A percentile compares a stretch with the other conserved stretches of the same genome.
These are phyloP conservation scores for Solidago caesia DNA, from an alignment of 129 eudicot genomes.

Conservation along the genomic window DNA sequence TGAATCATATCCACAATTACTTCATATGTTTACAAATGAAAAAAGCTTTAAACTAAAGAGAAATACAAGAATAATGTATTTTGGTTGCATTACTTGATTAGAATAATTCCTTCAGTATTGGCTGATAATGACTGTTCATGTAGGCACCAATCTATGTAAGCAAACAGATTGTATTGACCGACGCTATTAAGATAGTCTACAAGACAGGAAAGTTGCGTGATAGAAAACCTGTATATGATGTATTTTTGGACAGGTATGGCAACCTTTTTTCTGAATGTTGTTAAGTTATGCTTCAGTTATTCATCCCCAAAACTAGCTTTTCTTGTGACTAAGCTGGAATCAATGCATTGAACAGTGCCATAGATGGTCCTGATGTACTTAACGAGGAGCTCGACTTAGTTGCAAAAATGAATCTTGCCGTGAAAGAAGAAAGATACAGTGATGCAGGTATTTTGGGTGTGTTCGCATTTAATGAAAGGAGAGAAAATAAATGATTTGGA, in stretches of 20 bases:
- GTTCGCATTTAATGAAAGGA: neutral
- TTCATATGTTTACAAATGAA: neutral
- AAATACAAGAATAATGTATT: neutral
- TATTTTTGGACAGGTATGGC: conserved; percentile 56
- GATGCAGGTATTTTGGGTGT: conserved; percentile 56
- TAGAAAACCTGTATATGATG: conserved; percentile 54
- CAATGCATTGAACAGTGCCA: conserved; percentile 43
- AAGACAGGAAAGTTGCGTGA: conserved; percentile 39
- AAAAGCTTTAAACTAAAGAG: neutral
- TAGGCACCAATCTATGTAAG: conserved; percentile 76
- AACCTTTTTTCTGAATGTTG: conserved; percentile 3
- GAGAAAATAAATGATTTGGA: neutral
- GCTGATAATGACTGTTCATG: conserved; percentile 13
- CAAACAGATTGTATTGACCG: conserved; percentile 62
- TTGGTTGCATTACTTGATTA: neutral
- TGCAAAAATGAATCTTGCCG: conserved; percentile 52
- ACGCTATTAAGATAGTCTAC: conserved; percentile 59
- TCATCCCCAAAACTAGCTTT: conserved; percentile 4
- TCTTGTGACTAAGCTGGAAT: conserved; percentile 10
- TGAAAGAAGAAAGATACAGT: conserved; percentile 57
- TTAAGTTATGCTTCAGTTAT: conserved; percentile 17
- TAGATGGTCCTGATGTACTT: conserved; percentile 69
- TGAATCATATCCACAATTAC: neutral
- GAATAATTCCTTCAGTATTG: neutral
- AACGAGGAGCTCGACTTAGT: conserved; percentile 58